Percentiles rank a stretch among this genome's conserved stretches.
Evolutionary conservation across 2,329 filamentous ascomycete species (phyloP).

Genomic region (Arthrobotrys musiformis): DNA sequence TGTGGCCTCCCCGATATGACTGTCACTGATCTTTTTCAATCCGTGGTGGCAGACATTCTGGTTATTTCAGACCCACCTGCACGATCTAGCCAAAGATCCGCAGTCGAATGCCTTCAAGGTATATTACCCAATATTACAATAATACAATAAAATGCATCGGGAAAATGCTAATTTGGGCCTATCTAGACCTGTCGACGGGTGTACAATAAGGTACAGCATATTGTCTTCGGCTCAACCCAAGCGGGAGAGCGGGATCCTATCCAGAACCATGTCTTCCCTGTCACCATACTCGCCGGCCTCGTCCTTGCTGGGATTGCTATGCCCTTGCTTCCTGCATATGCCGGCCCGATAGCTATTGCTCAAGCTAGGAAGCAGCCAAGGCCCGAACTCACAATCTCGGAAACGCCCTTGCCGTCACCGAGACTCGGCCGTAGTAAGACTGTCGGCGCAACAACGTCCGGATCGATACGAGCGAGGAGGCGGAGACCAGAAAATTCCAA

Average conservation of each 20-base stretch:
- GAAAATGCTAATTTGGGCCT: not conserved
- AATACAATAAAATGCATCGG: not conserved
- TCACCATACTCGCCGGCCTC: slow-evolving; percentile 82
- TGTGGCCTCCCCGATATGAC: slow-evolving; percentile 49
- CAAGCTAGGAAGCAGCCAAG: slow-evolving; percentile 80
- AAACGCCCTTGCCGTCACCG: slow-evolving; percentile 67
- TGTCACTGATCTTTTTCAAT: slow-evolving; percentile 20
- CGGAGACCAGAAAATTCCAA: slow-evolving; percentile 61
- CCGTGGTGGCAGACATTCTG: slow-evolving; percentile 76
- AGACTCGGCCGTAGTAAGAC: slow-evolving; percentile 77
- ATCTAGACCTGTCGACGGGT: slow-evolving; percentile 79
- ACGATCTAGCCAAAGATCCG: slow-evolving; percentile 80
- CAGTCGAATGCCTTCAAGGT: slow-evolving; percentile 75
- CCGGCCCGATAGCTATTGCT: slow-evolving; percentile 81
- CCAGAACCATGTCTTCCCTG: slow-evolving; percentile 78
- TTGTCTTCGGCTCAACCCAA: slow-evolving; percentile 78
- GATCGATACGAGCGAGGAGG: slow-evolving; percentile 62
- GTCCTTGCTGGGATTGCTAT: slow-evolving; percentile 80
- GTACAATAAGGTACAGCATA: slow-evolving; percentile 88
- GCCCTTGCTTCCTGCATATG: slow-evolving; percentile 79
- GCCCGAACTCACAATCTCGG: slow-evolving; percentile 71
- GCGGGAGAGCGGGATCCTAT: slow-evolving; percentile 67
- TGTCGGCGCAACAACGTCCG: slow-evolving; percentile 67
- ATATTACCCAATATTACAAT: slow-evolving; percentile 12
- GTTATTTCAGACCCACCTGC: slow-evolving; percentile 88